Evolutionary conservation across 73 alveolate species (phyloP).

Genomic region (Paramecium pentaurelia): DNA sequence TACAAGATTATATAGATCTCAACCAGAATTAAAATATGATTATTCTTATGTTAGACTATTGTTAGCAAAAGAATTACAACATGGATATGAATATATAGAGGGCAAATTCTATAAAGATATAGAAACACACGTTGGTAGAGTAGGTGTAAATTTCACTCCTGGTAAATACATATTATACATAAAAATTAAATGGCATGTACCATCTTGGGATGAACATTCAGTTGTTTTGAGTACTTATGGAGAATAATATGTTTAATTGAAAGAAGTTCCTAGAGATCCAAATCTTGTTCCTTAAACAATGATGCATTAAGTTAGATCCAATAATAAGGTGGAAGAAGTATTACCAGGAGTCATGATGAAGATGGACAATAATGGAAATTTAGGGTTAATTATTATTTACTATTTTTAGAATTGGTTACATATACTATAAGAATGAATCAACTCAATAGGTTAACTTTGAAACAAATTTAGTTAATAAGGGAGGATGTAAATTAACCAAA

Average conservation of each 20-base stretch:
- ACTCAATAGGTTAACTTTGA: neutral
- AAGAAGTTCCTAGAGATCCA: neutral
- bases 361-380: neutral
- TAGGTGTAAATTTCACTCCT: neutral
- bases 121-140: conserved; percentile 30
- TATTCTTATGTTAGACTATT: conserved; percentile 8
- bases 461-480: neutral
- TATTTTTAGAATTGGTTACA: neutral
- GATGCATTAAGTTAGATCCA: neutral
- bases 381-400: neutral
- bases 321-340: neutral
- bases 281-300: neutral
- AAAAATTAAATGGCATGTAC: neutral
- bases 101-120: neutral
- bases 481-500: neutral
- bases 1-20: conserved; percentile 10
- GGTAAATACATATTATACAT: neutral
- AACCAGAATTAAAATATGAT: neutral
- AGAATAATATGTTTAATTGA: neutral
- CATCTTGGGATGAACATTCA: neutral
- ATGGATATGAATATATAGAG: neutral
- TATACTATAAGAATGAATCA: neutral
- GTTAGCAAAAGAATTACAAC: neutral
- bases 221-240: neutral
- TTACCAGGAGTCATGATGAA: neutral